Evolutionary conservation across 768 basidiomycete genomes (phyloP), one percentile per base, ranked within the genome.

Genomic region (Boletus subparvulus): DNA sequence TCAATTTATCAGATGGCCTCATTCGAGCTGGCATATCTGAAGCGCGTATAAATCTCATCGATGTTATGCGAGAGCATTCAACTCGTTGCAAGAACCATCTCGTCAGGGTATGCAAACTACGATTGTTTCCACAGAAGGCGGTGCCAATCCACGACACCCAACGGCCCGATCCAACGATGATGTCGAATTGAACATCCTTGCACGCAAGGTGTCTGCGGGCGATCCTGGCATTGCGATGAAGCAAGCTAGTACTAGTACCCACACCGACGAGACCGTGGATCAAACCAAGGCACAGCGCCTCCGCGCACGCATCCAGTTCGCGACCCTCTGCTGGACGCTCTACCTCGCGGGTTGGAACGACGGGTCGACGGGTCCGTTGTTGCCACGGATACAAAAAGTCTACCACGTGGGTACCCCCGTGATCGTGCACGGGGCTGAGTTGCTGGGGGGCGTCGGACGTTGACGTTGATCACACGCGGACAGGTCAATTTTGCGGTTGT

Each of bases 271-370:
- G 3, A 24, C 41, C 21, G 45, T 50, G 10, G 39, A 41, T 12
- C 67, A 55, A 19, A 64, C 61, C 24, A 68, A 49, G 43, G 49
- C 56, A 14, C 73, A 71, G 49, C 51, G 51, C 10, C 48, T 62
- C 19, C 71, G 55, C 6, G 63, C 55, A 11, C 61, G 54, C 3
- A 58, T 74, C n/a, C 76, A 77, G 39, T 70, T 75, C 41, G 58
- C 49, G 10, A 61, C 72, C 1, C 64, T 77, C 2, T 77, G 73
- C 57, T 75, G 65, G 63, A 64, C 67, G 42, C 13, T 75, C 13
- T 77, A 72, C 48, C 55, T 77, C 19, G 55, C 64, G 0, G 75
- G 75, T 10, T 77, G 75, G 73, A 75, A 75, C 55, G 75, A 77
- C 53, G 77, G 65, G 9, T 65, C 72, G 21, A 73, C 69, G 21